phyloP scores from a whole-genome alignment of 495 filamentous ascomycete species.

The Aspergillus sclerotiicarbonarius region DNA sequence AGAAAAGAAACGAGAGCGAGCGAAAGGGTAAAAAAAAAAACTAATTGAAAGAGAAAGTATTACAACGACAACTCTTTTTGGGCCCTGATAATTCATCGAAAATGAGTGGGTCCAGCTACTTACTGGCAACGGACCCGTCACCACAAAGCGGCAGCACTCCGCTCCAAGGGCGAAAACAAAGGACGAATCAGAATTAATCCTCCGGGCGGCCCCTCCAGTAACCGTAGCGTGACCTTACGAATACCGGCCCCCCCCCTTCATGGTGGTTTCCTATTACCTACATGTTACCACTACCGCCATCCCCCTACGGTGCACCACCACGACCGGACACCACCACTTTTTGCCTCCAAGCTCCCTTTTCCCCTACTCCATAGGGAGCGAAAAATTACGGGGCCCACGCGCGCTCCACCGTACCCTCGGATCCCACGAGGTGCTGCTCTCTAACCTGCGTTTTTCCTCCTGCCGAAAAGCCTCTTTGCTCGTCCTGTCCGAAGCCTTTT shows the following conservation, averaged over 20 bases:
- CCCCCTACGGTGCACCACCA: background rate
- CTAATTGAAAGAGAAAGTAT: constrained; percentile 10
- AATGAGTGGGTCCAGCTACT: constrained; percentile 19
- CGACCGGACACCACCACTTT: constrained; percentile 2
- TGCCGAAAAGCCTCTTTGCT: constrained; percentile 26
- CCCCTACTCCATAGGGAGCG: constrained; percentile 20
- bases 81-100: constrained; percentile 21
- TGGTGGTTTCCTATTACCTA: constrained; percentile 17
- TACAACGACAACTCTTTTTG: constrained; percentile 11
- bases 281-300: constrained; percentile 12
- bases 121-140: constrained; percentile 27
- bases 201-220: constrained; percentile 18
- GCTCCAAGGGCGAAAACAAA: constrained; percentile 15
- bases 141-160: constrained; percentile 26
- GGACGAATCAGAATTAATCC: constrained; percentile 24
- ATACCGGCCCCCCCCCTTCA: constrained; percentile 17
- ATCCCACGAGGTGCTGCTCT: constrained; percentile 42
- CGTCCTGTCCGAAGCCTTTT: constrained; percentile 29
- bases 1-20: constrained; percentile 3
- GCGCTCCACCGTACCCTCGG: constrained; percentile 40
- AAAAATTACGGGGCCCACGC: constrained; percentile 46
- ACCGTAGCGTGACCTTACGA: constrained; percentile 14
- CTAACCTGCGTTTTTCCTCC: constrained; percentile 23
- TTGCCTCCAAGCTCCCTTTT: constrained; percentile 13
- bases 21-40: constrained; percentile 10